Conservation (phyloP, 1,139 yeast genomes). For the Sugiyamaella japonica region DNA sequence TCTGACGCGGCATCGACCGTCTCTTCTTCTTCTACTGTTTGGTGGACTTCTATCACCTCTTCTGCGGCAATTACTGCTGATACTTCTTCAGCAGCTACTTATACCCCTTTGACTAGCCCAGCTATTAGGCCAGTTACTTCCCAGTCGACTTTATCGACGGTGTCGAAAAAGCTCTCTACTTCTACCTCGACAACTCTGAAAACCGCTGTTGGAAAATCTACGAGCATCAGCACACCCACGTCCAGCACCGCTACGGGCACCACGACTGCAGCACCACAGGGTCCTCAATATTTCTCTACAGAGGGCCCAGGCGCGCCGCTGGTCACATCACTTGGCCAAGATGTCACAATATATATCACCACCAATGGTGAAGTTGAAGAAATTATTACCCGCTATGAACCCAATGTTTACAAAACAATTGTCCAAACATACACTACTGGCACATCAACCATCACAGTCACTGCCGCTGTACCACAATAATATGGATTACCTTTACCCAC, state of each 20-base stretch:
- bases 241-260: not conserved
- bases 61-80: not conserved
- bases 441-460: conserved; percentile 13
- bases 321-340: not conserved
- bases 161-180: not conserved
- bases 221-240: not conserved
- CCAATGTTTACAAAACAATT: conserved; percentile 14
- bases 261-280: conserved; percentile 5
- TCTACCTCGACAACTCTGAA: conserved; percentile 10
- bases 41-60: conserved; percentile 4
- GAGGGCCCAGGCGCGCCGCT: conserved; percentile 6
- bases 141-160: not conserved
- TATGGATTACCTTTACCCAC: not conserved
- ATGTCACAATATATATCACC: conserved; percentile 9
- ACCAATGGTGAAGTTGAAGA: conserved; percentile 18
- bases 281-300: conserved; percentile 1
- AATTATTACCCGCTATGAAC: conserved; percentile 14
- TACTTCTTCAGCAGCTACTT: conserved; percentile 1
- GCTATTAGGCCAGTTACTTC: not conserved
- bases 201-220: not conserved
- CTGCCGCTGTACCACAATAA: not conserved
- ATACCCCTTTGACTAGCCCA: conserved; percentile 8
- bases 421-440: conserved; percentile 9
- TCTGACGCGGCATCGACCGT: conserved; percentile 10
- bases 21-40: not conserved